Evolutionary conservation across 805 yeast genomes (phyloP), one percentile per base, ranked within the genome.

Genomic region (Nakazawaea populi): DNA sequence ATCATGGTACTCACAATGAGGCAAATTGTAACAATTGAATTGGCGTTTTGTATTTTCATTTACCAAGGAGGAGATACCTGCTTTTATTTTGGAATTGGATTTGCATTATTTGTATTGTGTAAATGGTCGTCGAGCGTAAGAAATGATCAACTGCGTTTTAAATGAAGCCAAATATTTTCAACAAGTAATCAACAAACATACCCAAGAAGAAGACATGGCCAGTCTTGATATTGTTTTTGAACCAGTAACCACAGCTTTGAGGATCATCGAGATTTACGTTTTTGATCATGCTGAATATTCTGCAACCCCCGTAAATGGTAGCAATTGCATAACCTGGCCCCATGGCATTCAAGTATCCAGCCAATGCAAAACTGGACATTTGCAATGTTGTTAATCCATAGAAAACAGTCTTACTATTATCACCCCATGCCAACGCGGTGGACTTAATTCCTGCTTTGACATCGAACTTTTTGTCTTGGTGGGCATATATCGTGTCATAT

Each of bases 401-500:
- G 59, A 87, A 73, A 41, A 90, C 80, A 9, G 81, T 76, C 63
- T 87, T 90, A 0, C 96, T 79, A 34, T 79, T 76, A 27, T 77
- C 79, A 7, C 95, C 96, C 99, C 99, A 95, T 2, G 87, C 91
- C 57, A 94, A 75, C 6, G 99, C 99, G 0, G 98, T 90, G 1
- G 96, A 88, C 66, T 90, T 90, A 58, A 94, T 86, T 24, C 99
- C 99, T 0, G 96, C 97, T 52, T 78, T 75, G 48, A 88, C 70
- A 68, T 94, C 99, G 61, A 85, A 94, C 48, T 66, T 69, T 69
- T 94, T 94, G 68, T 94, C 99, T 70, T 94, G 99, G 64, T 94
- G 99, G 0, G 99, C 99, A 66, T 94, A 94, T 39, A 94, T 80
- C 2, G 99, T 89, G 66, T 94, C 99, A 68, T 94, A 94, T 48